Percentiles rank a stretch among this genome's conserved stretches.
These are phyloP conservation scores for Chenopodium berlandieri DNA, from an alignment of 148 eudicot genomes.

Conservation along the genomic window DNA sequence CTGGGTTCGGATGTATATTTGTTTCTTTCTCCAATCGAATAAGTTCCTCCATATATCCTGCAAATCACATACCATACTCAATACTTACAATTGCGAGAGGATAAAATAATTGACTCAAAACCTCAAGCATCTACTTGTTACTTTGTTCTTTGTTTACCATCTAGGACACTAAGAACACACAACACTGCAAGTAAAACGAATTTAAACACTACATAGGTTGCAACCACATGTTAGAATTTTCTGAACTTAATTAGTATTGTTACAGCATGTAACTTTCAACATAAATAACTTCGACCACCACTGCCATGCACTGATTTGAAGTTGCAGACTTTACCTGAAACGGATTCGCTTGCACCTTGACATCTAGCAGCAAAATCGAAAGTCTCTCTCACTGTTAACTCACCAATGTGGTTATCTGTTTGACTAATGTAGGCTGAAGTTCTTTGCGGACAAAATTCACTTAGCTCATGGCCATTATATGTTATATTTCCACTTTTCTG, in stretches of 20 bases:
- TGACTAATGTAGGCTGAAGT: conserved; percentile 84
- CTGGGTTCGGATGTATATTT: conserved; percentile 69
- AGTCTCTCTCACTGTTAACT: conserved; percentile 87
- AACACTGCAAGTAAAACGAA: neutral
- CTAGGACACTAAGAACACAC: neutral
- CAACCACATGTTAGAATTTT: neutral
- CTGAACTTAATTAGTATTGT: too few species aligned
- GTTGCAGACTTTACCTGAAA: conserved; percentile 38
- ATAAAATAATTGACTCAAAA: neutral
- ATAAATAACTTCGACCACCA: too few species aligned
- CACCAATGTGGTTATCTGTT: conserved; percentile 82
- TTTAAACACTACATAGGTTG: neutral
- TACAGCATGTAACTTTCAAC: too few species aligned
- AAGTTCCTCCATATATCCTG: conserved; percentile 61
- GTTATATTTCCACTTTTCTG: conserved; percentile 72
- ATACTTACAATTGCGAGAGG: neutral
- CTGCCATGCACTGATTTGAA: neutral
- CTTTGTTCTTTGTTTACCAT: neutral
- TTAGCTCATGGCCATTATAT: conserved; percentile 68
- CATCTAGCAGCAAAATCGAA: conserved; percentile 89
- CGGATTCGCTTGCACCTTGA: conserved; percentile 61
- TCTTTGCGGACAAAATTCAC: conserved; percentile 71
- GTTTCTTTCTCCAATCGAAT: conserved; percentile 55
- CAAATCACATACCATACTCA: conserved; percentile 8
- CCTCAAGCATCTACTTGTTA: neutral